Evolutionary conservation across 345 rosid species (phyloP).

Genomic region (Populus deltoides): DNA sequence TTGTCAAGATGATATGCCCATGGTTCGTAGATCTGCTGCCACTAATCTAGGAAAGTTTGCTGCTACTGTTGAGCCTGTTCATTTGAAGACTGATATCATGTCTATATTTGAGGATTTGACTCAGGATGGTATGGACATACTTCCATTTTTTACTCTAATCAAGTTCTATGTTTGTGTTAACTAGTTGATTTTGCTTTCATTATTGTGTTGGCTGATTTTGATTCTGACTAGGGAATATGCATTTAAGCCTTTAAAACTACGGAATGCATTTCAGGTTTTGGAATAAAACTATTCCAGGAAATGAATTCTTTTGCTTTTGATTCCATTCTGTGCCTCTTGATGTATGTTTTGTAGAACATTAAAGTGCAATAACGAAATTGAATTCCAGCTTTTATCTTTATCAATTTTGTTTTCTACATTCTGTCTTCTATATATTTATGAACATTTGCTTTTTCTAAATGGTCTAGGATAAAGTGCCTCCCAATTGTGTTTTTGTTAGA

Average conservation of each 20-base stretch:
- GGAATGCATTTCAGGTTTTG: too few relatives aligned
- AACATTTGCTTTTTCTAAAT: too few relatives aligned
- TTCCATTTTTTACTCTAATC: neutral
- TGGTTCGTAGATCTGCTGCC: slow-evolving; percentile 97
- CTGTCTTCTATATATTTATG: too few relatives aligned
- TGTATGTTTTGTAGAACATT: too few relatives aligned
- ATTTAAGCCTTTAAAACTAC: neutral
- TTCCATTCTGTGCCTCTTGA: too few relatives aligned
- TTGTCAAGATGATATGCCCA: slow-evolving; percentile 99
- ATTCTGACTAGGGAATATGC: neutral
- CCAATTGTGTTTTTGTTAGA: too few relatives aligned
- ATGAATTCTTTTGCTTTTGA: too few relatives aligned
- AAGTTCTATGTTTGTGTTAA: neutral
- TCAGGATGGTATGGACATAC: slow-evolving; percentile 67
- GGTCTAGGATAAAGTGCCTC: too few relatives aligned
- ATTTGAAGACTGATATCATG: slow-evolving; percentile 84
- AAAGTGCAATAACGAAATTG: too few relatives aligned
- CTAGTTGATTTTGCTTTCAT: neutral
- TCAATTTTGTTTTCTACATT: too few relatives aligned
- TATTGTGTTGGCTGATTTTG: neutral
- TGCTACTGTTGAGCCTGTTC: slow-evolving; percentile 77
- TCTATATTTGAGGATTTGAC: slow-evolving; percentile 89
- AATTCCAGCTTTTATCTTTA: too few relatives aligned
- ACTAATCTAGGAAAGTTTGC: slow-evolving; percentile 90
- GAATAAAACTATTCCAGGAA: too few relatives aligned